These are phyloP conservation scores for Bonnemaisonia californica DNA, from an alignment of 31 red algal species.

Conservation along the genomic window DNA sequence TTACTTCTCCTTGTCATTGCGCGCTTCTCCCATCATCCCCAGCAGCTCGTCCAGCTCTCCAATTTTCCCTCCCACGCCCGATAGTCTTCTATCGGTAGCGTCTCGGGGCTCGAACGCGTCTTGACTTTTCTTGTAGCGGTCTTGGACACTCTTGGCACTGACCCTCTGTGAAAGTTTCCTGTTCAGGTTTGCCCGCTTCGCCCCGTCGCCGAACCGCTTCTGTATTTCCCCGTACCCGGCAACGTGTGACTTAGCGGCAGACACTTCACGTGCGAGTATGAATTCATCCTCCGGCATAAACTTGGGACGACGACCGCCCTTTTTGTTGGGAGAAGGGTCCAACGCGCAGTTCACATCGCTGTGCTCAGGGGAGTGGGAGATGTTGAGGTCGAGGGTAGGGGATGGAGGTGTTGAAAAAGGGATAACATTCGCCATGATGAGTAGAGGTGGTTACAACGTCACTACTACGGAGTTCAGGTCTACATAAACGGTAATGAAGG, in stretches of 20 bases:
- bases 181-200: background rate
- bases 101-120: background rate
- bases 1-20: background rate
- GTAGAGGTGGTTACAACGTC: too few relatives aligned
- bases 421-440: too few relatives aligned
- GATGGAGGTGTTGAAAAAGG: too few relatives aligned
- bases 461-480: too few relatives aligned
- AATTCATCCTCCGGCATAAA: too few relatives aligned
- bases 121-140: background rate
- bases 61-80: slow-evolving; percentile 2
- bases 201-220: background rate
- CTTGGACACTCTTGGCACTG: background rate
- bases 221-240: background rate
- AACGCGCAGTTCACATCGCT: too few relatives aligned
- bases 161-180: background rate
- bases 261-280: background rate
- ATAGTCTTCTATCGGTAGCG: background rate
- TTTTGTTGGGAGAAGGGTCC: too few relatives aligned
- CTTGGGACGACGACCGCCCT: too few relatives aligned
- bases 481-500: too few relatives aligned
- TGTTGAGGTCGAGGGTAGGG: too few relatives aligned
- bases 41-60: slow-evolving; percentile 4
- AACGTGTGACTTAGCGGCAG: slow-evolving; percentile 1
- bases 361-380: too few relatives aligned
- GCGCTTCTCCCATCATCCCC: background rate